Base-by-base conservation (phyloP, 768 basidiomycete genomes). In the Leccinellum luteum region DNA sequence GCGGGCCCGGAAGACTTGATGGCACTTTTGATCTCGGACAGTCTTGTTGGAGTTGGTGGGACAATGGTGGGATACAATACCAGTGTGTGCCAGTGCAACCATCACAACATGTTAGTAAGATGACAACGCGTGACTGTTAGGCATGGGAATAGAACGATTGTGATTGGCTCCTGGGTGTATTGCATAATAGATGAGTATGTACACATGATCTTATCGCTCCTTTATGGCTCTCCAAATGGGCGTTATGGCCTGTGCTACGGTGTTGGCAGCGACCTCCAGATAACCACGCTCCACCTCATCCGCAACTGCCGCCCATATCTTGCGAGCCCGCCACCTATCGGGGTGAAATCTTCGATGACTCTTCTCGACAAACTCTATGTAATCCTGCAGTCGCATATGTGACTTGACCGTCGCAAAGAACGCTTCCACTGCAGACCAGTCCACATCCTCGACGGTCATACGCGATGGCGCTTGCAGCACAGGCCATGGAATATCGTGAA, bases 341-440 rank as follows among this genome's bases (percentile, higher is more conserved):
- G 89, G 88, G 63, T 92, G 92, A 69, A 91, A 92, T 52, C 89
- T 74, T 41, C 83, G 79, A 64, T 90, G 82, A 63, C 85, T 87
- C 65, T 83, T 84, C 73, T 89, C 82, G 3, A 92, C 78, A 55
- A 92, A 79, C 2, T 68, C 69, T 65, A 80, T 84, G 72, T 82
- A 91, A 50, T 88, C 86, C 67, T 85, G 82, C 17, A 70, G 54
- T 23, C 82, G 78, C 78, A 90, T 79, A 45, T 80, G 77, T 17
- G 61, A 58, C 62, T 75, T 77, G 27, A 85, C 78, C 6, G 76
- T 75, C 15, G 70, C 70, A 64, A 92, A 92, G 70, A 93, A 93
- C 21, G 74, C 74, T 65, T 89, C 87, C 49, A 92, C 89, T 0
- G 85, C 76, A 12, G 77, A 70, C 85, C 86, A 90, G 56, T 86